phyloP scores from a whole-genome alignment of 306 rosid species.

The Dryas alaskensis region DNA sequence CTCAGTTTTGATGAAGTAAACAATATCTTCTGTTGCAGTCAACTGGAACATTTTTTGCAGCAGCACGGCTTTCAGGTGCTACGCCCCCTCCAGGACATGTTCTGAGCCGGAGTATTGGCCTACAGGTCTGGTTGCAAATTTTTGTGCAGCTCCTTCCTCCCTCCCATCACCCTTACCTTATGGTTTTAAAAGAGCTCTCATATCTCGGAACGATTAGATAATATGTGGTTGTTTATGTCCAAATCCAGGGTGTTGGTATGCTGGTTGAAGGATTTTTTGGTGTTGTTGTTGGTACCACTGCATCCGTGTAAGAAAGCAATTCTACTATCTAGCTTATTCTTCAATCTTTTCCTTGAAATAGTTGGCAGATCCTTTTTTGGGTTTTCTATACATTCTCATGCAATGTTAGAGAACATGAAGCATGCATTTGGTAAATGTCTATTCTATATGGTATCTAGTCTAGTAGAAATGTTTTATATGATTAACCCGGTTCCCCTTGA shows the following conservation, averaged over 20 bases:
- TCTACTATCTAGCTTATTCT: neutral
- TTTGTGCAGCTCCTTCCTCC: neutral
- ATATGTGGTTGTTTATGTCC: conserved; percentile 17
- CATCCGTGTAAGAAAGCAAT: conserved; percentile 74
- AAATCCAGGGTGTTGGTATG: conserved; percentile 74
- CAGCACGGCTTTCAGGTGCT: conserved; percentile 97
- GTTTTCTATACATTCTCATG: neutral
- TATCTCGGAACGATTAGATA: conserved; percentile 8
- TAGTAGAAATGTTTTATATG: no score
- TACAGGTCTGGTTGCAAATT: conserved; percentile 53
- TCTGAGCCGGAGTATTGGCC: conserved; percentile 76
- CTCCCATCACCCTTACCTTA: neutral
- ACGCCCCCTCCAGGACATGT: conserved; percentile 88
- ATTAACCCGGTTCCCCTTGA: no score
- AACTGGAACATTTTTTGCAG: conserved; percentile 78
- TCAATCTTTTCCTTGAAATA: conserved; percentile 1
- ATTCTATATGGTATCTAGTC: neutral
- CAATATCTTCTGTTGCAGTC: conserved; percentile 49
- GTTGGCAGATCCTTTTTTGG: neutral
- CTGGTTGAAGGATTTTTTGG: conserved; percentile 86
- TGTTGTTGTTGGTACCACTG: conserved; percentile 69
- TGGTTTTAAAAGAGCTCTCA: conserved; percentile 15
- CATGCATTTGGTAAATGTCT: neutral
- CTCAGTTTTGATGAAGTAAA: neutral
- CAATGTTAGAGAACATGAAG: neutral